Percentiles rank a stretch among this genome's conserved stretches.
Evolutionary conservation across 805 yeast genomes (phyloP).

Genomic region (Cyberlindnera xylosilytica): DNA sequence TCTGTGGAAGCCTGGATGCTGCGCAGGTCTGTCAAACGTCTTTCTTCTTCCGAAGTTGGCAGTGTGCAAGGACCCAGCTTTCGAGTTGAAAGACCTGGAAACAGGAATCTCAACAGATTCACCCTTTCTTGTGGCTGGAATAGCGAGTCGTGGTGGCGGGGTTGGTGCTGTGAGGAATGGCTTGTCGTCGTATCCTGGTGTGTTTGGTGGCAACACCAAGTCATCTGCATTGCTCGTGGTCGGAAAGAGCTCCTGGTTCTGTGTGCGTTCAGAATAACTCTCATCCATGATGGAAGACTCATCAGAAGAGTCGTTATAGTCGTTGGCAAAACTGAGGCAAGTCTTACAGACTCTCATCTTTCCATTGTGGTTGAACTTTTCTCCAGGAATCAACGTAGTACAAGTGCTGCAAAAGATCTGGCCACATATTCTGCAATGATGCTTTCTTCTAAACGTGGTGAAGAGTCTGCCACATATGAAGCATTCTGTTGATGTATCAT

Average conservation of each 20-base stretch:
- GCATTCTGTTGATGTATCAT: slow-evolving; percentile 86
- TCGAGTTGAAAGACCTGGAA: slow-evolving; percentile 26
- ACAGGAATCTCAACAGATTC: slow-evolving; percentile 72
- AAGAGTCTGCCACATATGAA: slow-evolving; percentile 77
- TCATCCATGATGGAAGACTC: slow-evolving; percentile 45
- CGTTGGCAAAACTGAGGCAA: slow-evolving; percentile 60
- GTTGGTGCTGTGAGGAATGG: slow-evolving; percentile 39
- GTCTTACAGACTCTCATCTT: slow-evolving; percentile 74
- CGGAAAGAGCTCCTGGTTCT: slow-evolving; percentile 15
- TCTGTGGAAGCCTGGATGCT: slow-evolving; percentile 15
- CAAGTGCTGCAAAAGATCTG: slow-evolving; percentile 89
- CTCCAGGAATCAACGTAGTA: slow-evolving; percentile 68
- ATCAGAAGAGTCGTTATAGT: slow-evolving; percentile 73
- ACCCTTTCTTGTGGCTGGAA: slow-evolving; percentile 77
- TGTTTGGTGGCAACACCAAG: slow-evolving; percentile 14
- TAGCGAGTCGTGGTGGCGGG: slow-evolving; percentile 72
- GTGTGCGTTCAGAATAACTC: slow-evolving; percentile 23
- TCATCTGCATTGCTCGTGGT: slow-evolving; percentile 17
- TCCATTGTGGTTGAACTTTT: slow-evolving; percentile 59
- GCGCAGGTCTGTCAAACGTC: slow-evolving; percentile 17
- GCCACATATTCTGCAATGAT: slow-evolving; percentile 95
- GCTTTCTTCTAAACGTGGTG: slow-evolving; percentile 84
- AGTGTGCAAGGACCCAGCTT: slow-evolving; percentile 24
- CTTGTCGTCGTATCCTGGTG: slow-evolving; percentile 21
- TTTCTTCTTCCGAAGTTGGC: slow-evolving; percentile 25